phyloP scores from a whole-genome alignment of 305 asterid species.

The Coffea humblotiana region DNA sequence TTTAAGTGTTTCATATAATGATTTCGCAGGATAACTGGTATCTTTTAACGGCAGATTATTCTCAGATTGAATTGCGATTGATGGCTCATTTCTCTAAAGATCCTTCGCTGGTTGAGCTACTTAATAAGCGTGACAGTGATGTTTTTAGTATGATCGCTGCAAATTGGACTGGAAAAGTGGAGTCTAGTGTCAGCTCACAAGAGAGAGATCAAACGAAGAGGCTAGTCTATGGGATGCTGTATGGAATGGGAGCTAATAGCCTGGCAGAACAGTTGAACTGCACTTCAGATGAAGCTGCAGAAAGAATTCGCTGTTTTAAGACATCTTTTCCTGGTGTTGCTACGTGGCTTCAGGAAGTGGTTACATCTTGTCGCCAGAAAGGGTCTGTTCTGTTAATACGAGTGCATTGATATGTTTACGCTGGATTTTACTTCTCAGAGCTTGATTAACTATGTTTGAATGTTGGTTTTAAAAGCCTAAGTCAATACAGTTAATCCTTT shows the following conservation, averaged over 20 bases:
- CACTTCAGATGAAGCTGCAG: slow-evolving; percentile 73
- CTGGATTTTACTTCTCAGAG: background rate
- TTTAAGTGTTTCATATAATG: slow-evolving; percentile 22
- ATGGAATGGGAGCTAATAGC: slow-evolving; percentile 90
- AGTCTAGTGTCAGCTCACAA: slow-evolving; percentile 62
- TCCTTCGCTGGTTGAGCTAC: slow-evolving; percentile 63
- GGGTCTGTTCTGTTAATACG: slow-evolving; percentile 58
- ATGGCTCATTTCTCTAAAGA: slow-evolving; percentile 99
- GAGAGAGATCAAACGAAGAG: slow-evolving; percentile 95
- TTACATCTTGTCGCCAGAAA: slow-evolving; percentile 65
- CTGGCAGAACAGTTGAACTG: slow-evolving; percentile 90
- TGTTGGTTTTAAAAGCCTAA: no score
- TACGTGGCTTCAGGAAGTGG: slow-evolving; percentile 93
- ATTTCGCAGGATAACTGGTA: slow-evolving; percentile 90
- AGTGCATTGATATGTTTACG: background rate
- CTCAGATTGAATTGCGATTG: slow-evolving; percentile 94
- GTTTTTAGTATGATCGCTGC: slow-evolving; percentile 92
- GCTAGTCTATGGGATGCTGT: slow-evolving; percentile 87
- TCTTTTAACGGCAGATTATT: slow-evolving; percentile 90
- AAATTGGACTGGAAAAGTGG: slow-evolving; percentile 73
- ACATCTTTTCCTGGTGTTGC: slow-evolving; percentile 88
- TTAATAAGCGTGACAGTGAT: slow-evolving; percentile 67
- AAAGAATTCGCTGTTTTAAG: slow-evolving; percentile 77
- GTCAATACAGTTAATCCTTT: background rate
- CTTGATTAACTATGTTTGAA: background rate